These are phyloP conservation scores for Nissolia schottii DNA, from an alignment of 306 rosid genomes.

Conservation along the genomic window DNA sequence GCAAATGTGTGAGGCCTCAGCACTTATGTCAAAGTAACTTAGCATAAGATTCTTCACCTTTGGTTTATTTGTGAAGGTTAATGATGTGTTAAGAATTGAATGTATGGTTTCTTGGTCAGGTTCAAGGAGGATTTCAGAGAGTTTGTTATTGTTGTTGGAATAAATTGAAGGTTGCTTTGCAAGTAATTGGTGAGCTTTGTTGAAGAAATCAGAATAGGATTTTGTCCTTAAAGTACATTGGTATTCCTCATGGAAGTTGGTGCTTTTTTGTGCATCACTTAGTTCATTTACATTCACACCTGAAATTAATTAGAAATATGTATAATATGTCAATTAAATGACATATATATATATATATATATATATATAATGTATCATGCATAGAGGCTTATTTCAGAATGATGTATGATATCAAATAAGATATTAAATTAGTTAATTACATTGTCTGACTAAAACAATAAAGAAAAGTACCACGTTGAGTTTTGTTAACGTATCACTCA, in stretches of 20 bases:
- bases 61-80: conserved; percentile 17
- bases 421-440: background rate
- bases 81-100: conserved; percentile 36
- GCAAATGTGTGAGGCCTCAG: conserved; percentile 51
- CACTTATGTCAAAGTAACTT: conserved; percentile 48
- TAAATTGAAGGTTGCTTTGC: conserved; percentile 30
- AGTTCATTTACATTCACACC: conserved; percentile 33
- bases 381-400: background rate
- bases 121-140: conserved; percentile 44
- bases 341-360: no score
- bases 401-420: background rate
- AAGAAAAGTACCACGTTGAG: no score
- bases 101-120: conserved; percentile 47
- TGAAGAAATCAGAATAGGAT: conserved; percentile 45
- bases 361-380: background rate
- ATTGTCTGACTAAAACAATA: no score
- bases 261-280: conserved; percentile 26
- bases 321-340: background rate
- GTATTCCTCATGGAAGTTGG: conserved; percentile 51
- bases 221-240: conserved; percentile 41
- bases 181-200: conserved; percentile 34
- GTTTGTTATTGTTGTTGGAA: background rate
- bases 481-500: no score
- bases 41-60: conserved; percentile 42
- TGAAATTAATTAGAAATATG: conserved; percentile 18